A percentile compares a stretch with the other conserved stretches of the same genome.
Conservation (phyloP, 2,329 filamentous ascomycete genomes). For the Hyphodiscus sp. region DNA sequence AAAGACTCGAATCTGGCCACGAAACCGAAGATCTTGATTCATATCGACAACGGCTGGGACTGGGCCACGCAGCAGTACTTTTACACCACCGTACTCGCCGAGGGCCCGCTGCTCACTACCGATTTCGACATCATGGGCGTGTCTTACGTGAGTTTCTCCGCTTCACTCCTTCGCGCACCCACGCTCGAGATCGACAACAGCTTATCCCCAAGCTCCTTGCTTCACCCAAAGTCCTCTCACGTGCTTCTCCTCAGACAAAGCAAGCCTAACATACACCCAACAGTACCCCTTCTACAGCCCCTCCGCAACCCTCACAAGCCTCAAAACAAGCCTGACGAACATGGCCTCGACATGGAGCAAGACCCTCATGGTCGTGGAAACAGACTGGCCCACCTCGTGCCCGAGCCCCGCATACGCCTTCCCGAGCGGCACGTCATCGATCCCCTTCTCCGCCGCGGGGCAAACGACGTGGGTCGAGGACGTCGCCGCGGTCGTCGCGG, state of each 20-base stretch:
- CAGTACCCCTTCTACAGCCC: slow-evolving; percentile 67
- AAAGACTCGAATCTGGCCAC: slow-evolving; percentile 52
- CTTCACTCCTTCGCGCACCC: no score
- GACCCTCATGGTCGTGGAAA: slow-evolving; percentile 62
- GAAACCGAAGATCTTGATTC: slow-evolving; percentile 65
- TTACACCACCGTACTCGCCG: slow-evolving; percentile 51
- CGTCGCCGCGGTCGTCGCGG: slow-evolving; percentile 49
- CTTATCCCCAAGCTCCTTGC: no score
- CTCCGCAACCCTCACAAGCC: slow-evolving; percentile 49
- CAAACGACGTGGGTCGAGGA: slow-evolving; percentile 56
- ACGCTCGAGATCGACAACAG: no score
- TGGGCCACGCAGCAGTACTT: slow-evolving; percentile 55
- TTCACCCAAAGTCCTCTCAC: no score
- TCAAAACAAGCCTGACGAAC: slow-evolving; percentile 49
- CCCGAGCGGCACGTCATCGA: slow-evolving; percentile 50
- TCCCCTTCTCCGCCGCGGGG: slow-evolving; percentile 57
- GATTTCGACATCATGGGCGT: slow-evolving; percentile 70
- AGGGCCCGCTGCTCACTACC: slow-evolving; percentile 40
- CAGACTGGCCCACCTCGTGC: slow-evolving; percentile 62
- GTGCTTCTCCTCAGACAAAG: no score
- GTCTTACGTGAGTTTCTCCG: no score
- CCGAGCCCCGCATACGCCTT: slow-evolving; percentile 51
- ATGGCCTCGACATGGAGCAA: slow-evolving; percentile 59
- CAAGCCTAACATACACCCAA: no score
- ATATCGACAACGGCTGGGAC: slow-evolving; percentile 71